These are phyloP conservation scores for Cutaneotrichosporon sp. DNA, from an alignment of 1,284 basidiomycete genomes.

Conservation along the genomic window DNA sequence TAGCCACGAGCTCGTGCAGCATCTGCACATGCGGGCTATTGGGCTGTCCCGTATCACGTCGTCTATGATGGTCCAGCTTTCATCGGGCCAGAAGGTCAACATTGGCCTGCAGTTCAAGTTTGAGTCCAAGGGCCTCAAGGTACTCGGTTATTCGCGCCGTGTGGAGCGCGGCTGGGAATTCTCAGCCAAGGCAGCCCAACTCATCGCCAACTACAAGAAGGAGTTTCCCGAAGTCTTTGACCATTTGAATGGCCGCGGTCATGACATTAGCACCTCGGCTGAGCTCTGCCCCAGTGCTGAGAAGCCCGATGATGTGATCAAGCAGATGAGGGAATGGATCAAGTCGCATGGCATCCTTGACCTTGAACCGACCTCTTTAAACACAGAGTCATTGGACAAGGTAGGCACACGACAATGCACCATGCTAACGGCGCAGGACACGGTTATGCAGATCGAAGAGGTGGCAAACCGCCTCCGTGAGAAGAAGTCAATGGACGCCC, in stretches of 20 bases:
- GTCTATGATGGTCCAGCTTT: slow-evolving; percentile 76
- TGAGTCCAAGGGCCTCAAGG: slow-evolving; percentile 92
- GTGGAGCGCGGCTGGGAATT: slow-evolving; percentile 86
- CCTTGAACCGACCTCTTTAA: slow-evolving; percentile 87
- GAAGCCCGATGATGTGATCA: slow-evolving; percentile 65
- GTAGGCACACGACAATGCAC: too few species aligned
- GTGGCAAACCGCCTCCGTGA: neutral
- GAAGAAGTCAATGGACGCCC: slow-evolving; percentile 47
- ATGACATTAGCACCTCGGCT: slow-evolving; percentile 67
- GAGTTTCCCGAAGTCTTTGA: slow-evolving; percentile 77
- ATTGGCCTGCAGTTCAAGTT: slow-evolving; percentile 94
- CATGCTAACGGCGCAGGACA: slow-evolving; percentile 53
- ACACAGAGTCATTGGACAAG: slow-evolving; percentile 85
- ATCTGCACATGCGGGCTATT: slow-evolving; percentile 65
- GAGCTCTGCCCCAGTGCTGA: slow-evolving; percentile 64
- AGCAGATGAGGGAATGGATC: slow-evolving; percentile 79
- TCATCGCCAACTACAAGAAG: slow-evolving; percentile 76
- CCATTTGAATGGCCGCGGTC: slow-evolving; percentile 60
- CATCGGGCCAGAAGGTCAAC: slow-evolving; percentile 73
- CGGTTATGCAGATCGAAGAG: slow-evolving; percentile 70
- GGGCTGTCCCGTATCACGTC: slow-evolving; percentile 86
- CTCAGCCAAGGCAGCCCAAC: slow-evolving; percentile 74
- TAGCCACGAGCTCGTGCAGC: slow-evolving; percentile 66
- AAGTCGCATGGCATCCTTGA: slow-evolving; percentile 78
- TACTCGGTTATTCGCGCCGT: slow-evolving; percentile 87